phyloP scores from a whole-genome alignment of 2,329 filamentous ascomycete genomes.

The Colletotrichum tanaceti region DNA sequence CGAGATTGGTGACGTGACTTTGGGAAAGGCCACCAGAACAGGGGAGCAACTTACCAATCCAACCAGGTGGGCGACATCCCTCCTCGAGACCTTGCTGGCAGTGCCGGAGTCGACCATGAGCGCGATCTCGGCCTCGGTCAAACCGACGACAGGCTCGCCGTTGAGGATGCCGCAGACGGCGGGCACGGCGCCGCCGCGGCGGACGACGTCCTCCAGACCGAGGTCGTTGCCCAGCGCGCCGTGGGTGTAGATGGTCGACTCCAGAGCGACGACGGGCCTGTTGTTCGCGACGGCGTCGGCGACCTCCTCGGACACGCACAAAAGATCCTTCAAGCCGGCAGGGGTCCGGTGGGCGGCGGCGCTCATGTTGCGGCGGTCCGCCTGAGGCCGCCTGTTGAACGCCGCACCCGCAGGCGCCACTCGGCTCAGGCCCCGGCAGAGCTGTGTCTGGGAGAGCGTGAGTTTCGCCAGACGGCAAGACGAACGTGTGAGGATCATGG shows the following conservation, averaged over 20 bases:
- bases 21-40: too few species aligned
- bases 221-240: conserved; percentile 80
- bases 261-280: conserved; percentile 89
- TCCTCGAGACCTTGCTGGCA: conserved; percentile 85
- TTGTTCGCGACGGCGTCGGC: conserved; percentile 77
- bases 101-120: conserved; percentile 74
- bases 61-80: conserved; percentile 85
- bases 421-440: conserved; percentile 7
- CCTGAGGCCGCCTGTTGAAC: conserved; percentile 4
- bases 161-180: conserved; percentile 91
- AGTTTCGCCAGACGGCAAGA: conserved; percentile 35
- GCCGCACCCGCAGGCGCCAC: neutral
- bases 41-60: conserved; percentile 70
- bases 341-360: conserved; percentile 40
- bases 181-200: conserved; percentile 83
- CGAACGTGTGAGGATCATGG: conserved; percentile 35
- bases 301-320: conserved; percentile 85
- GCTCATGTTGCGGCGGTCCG: conserved; percentile 32
- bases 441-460: conserved; percentile 24
- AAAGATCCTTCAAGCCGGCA: conserved; percentile 57
- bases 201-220: conserved; percentile 83
- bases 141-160: conserved; percentile 84
- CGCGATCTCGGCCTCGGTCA: conserved; percentile 77
- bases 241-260: conserved; percentile 98
- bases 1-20: neutral